Conservation (phyloP, 805 yeast species). For the Sungouiozyma ichnusensis region DNA sequence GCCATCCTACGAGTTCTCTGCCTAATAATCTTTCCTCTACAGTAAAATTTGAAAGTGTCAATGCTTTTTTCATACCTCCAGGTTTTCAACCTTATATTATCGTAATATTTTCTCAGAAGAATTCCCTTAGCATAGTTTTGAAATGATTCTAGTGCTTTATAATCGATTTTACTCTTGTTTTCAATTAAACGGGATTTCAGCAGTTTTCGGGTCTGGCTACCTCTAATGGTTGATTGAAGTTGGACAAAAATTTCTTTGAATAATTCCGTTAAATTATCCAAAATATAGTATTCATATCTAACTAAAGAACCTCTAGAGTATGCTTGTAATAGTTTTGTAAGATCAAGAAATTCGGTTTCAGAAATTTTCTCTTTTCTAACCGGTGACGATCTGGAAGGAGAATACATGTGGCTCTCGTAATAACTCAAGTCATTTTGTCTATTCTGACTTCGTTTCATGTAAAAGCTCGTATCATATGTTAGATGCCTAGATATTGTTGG, state of each 20-base stretch:
- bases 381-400: conserved; percentile 24
- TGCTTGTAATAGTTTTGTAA: conserved; percentile 51
- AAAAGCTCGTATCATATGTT: conserved; percentile 22
- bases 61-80: conserved; percentile 21
- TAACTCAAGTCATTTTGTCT: conserved; percentile 17
- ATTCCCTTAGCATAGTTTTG: conserved; percentile 51
- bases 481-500: conserved; percentile 23
- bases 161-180: conserved; percentile 6
- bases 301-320: conserved; percentile 57
- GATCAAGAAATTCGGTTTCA: conserved; percentile 20
- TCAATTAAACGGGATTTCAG: background rate
- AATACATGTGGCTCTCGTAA: conserved; percentile 16
- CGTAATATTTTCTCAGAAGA: conserved; percentile 18
- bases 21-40: conserved; percentile 32
- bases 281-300: conserved; percentile 55
- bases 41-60: conserved; percentile 29
- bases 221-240: conserved; percentile 45
- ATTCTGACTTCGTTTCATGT: conserved; percentile 21
- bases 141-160: conserved; percentile 19
- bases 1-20: conserved; percentile 4
- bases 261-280: conserved; percentile 49
- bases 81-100: conserved; percentile 15
- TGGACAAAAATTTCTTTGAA: conserved; percentile 40
- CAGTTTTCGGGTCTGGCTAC: conserved; percentile 24
- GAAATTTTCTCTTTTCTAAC: conserved; percentile 22